phyloP scores from a whole-genome alignment of 2,329 filamentous ascomycete species.

The Colletotrichum eremochloae region DNA sequence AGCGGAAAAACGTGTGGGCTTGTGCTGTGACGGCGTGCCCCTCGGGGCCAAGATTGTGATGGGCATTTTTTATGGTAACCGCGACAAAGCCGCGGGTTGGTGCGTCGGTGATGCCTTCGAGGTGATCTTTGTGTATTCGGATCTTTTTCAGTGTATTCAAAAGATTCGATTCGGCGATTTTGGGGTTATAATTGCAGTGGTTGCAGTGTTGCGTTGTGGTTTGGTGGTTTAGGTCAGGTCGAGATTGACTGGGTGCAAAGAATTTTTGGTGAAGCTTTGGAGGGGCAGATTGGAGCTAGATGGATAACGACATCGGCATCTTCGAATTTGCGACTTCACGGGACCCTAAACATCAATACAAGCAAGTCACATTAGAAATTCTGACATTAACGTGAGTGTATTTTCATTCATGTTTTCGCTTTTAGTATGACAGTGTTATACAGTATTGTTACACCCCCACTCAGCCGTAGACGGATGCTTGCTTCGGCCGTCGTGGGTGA shows the following conservation, averaged over 20 bases:
- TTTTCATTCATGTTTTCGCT: slow-evolving; percentile 5
- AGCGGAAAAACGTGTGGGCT: slow-evolving; percentile 49
- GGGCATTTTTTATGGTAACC: slow-evolving; percentile 53
- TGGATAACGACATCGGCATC: background rate
- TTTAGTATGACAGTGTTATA: slow-evolving; percentile 21
- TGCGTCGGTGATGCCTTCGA: background rate
- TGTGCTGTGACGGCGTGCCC: slow-evolving; percentile 47
- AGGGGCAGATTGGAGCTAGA: slow-evolving; percentile 36
- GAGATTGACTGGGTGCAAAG: slow-evolving; percentile 31
- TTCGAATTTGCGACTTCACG: background rate
- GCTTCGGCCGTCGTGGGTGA: background rate
- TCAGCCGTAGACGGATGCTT: background rate
- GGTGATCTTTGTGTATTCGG: background rate
- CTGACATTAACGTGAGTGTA: background rate
- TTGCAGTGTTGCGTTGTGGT: background rate
- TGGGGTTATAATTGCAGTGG: background rate
- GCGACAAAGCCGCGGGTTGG: background rate
- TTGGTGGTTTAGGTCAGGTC: slow-evolving; percentile 22
- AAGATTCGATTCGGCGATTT: background rate
- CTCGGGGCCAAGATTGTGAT: slow-evolving; percentile 63
- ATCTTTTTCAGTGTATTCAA: background rate
- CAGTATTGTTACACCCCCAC: slow-evolving; percentile 10
- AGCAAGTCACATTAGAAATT: no score
- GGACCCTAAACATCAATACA: background rate
- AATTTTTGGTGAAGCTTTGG: slow-evolving; percentile 42